Percentiles rank a stretch among this genome's conserved stretches.
phyloP scores from a whole-genome alignment of 2,329 filamentous ascomycete species.

The Verticillium nonalfalfae region DNA sequence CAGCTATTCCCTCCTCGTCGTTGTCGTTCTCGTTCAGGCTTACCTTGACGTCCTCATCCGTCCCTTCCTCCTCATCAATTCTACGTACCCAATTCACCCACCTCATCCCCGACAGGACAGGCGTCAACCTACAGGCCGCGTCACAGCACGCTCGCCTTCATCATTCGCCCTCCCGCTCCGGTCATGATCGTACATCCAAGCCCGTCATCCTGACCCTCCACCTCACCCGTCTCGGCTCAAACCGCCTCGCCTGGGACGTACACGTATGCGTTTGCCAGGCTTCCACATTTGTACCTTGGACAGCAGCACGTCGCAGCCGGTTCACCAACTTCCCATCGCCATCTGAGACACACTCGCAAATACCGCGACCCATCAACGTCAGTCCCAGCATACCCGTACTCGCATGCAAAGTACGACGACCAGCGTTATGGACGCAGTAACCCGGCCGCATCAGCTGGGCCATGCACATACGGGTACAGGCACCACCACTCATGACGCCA shows the following conservation, averaged over 20 bases:
- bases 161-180: background rate
- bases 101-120: background rate
- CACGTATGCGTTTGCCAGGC: background rate
- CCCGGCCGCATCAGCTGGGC: constrained; percentile 8
- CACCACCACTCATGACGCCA: background rate
- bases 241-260: background rate
- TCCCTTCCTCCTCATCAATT: background rate
- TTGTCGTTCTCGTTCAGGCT: constrained; percentile 5
- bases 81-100: background rate
- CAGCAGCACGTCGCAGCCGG: background rate
- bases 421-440: constrained; percentile 9
- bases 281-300: constrained; percentile 1
- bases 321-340: constrained; percentile 1
- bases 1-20: constrained; percentile 4
- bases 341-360: background rate
- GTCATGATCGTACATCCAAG: background rate
- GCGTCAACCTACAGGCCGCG: background rate
- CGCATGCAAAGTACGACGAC: background rate
- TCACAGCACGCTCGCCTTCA: background rate
- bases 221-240: background rate
- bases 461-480: constrained; percentile 1
- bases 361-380: background rate
- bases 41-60: background rate
- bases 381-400: background rate
- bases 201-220: constrained; percentile 1